Evolutionary conservation across 108 stramenopile genomes (phyloP).

Genomic region (Stephanodiscus minutulus): DNA sequence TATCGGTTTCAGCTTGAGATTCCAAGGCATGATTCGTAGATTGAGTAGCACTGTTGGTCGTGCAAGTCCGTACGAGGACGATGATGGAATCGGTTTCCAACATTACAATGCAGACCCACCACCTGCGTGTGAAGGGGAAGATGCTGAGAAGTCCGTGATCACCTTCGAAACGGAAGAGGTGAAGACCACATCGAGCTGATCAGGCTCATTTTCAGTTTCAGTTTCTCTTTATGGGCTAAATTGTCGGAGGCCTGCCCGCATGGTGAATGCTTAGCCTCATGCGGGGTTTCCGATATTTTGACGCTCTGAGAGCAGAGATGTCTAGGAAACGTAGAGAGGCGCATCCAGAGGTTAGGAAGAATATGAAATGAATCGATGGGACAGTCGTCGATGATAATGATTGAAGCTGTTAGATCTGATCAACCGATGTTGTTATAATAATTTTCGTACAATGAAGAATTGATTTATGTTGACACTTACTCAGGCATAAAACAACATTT

Average conservation of each 20-base stretch:
- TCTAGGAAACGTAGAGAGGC: no score
- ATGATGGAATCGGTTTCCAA: neutral
- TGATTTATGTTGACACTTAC: neutral
- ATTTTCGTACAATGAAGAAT: neutral
- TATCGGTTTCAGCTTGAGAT: neutral
- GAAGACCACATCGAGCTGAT: neutral
- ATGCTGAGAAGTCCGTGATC: neutral
- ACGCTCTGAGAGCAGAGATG: no score
- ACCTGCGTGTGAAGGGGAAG: neutral
- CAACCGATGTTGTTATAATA: neutral
- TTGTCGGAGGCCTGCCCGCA: no score
- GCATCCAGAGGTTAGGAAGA: no score
- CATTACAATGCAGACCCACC: neutral
- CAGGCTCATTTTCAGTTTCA: neutral
- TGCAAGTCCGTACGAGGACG: neutral
- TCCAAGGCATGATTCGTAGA: neutral
- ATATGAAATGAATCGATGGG: neutral
- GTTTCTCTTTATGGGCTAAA: neutral
- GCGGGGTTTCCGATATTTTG: no score
- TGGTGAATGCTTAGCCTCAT: no score
- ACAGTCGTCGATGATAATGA: neutral
- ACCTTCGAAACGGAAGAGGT: neutral
- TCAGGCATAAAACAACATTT: neutral
- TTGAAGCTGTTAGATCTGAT: neutral
- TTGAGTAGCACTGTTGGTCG: neutral